Percentiles rank a stretch among this genome's conserved stretches.
Conservation (phyloP, 169 alveolate genomes). For the Eimeria sp. region DNA sequence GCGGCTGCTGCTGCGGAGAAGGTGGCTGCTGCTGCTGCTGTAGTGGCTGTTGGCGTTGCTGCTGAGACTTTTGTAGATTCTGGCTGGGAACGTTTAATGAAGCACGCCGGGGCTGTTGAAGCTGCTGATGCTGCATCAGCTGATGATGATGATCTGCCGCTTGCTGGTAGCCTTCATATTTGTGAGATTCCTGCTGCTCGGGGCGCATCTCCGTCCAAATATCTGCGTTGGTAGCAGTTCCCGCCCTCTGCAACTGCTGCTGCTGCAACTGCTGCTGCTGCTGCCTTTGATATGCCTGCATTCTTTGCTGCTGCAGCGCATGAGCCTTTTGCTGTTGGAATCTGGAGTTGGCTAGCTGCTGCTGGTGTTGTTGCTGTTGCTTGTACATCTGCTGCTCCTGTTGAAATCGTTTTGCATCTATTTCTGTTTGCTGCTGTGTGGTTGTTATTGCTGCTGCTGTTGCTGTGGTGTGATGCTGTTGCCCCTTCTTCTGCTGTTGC, state of each 20-base stretch:
- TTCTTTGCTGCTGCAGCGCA: background rate
- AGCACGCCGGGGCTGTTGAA: slow-evolving; percentile 6
- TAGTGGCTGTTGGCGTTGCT: background rate
- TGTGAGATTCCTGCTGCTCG: background rate
- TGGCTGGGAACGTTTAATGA: background rate
- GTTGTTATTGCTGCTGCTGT: background rate
- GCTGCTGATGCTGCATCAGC: background rate
- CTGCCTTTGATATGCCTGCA: too few relatives aligned
- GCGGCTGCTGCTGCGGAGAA: too few relatives aligned
- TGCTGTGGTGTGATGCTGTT: background rate
- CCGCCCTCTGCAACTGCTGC: background rate
- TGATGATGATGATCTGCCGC: background rate
- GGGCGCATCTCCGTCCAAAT: background rate
- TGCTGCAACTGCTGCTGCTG: background rate
- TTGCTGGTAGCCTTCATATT: background rate
- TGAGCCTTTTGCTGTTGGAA: background rate
- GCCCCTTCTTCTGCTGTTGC: background rate
- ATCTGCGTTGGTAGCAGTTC: background rate
- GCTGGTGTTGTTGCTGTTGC: slow-evolving; percentile 23
- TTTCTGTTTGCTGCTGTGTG: background rate
- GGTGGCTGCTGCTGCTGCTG: too few relatives aligned
- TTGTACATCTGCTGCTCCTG: slow-evolving; percentile 5
- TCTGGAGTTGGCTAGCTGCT: background rate
- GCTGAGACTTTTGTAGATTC: background rate
- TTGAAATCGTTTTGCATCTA: background rate